A percentile compares a stretch with the other conserved stretches of the same genome.
Conservation (phyloP, 345 rosid species). For the Populus euphratica region DNA sequence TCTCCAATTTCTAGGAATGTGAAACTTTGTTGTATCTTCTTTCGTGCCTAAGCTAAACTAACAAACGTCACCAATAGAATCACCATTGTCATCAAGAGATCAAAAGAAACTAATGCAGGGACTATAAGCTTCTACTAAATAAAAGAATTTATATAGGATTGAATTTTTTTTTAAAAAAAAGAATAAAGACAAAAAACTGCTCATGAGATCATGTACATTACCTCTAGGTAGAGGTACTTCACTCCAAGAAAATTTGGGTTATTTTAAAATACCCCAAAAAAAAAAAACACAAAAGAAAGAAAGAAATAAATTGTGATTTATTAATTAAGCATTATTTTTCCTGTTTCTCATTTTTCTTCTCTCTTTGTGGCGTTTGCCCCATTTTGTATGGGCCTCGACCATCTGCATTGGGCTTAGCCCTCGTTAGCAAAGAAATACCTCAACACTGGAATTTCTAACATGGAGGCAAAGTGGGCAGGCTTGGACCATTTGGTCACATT, state of each 20-base stretch:
- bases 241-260: background rate
- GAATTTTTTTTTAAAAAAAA: background rate
- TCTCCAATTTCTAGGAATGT: too few relatives aligned
- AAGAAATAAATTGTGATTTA: background rate
- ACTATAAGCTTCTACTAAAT: slow-evolving; percentile 11
- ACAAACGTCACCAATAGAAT: background rate
- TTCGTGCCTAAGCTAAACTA: background rate
- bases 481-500: slow-evolving; percentile 54
- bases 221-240: slow-evolving; percentile 1
- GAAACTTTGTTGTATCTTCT: too few relatives aligned
- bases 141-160: slow-evolving; percentile 48
- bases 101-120: background rate
- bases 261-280: background rate
- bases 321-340: slow-evolving; percentile 4
- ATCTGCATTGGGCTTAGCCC: background rate
- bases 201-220: slow-evolving; percentile 53
- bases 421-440: slow-evolving; percentile 45
- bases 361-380: background rate
- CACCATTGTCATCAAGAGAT: background rate
- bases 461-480: slow-evolving; percentile 78
- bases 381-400: background rate
- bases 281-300: background rate
- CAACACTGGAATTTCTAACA: slow-evolving; percentile 64
- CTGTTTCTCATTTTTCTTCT: background rate
- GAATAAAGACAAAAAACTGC: slow-evolving; percentile 7